Base-by-base conservation (phyloP, 1,284 basidiomycete genomes). In the Cryptococcus neoformans region DNA sequence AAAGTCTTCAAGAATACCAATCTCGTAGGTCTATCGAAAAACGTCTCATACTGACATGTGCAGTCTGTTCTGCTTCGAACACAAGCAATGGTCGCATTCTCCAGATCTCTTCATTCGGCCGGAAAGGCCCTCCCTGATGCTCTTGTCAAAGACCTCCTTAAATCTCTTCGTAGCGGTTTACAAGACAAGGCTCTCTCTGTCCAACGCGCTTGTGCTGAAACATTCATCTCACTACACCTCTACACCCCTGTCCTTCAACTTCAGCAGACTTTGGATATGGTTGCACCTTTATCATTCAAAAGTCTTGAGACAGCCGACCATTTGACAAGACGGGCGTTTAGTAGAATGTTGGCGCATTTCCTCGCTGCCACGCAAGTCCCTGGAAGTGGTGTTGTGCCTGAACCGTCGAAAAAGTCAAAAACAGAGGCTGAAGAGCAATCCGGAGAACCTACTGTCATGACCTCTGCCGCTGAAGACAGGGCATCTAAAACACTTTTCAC, bases 171-270 rank as follows among this genome's bases (percentile, higher is more conserved):
- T 64, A 80, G 83, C 37, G 85, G 84, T 0, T 80, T 99, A 1
- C 81, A 82, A 1, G 95, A 99, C 75, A 92, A 92, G 76, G 87
- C 88, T 6, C 81, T 92, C 7, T 84, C 92, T 2, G 83, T 99
- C 11, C 91, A 97, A 69, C 85, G 94, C 35, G 92, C 85, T 4
- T 87, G 87, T 14, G 85, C 91, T 35, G 87, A 89, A 55, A 64
- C 68, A 1, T 65, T 72, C 54, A 57, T 74, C 39, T 59, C 62
- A 3, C 64, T 74, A n/a, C 68, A 72, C 45, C 51, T 54, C 10
- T 62, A 69, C 62, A 70, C 69, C 1, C 54, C 65, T 2, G 63
- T 69, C 3, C 65, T 70, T 3, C 70, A 68, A 17, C 62, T 73
- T 9, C 63, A 68, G 45, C 40, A 61, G 4, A 70, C 69, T 0